Conservation (phyloP, 2,329 filamentous ascomycete genomes). For the Cadophora sp. region DNA sequence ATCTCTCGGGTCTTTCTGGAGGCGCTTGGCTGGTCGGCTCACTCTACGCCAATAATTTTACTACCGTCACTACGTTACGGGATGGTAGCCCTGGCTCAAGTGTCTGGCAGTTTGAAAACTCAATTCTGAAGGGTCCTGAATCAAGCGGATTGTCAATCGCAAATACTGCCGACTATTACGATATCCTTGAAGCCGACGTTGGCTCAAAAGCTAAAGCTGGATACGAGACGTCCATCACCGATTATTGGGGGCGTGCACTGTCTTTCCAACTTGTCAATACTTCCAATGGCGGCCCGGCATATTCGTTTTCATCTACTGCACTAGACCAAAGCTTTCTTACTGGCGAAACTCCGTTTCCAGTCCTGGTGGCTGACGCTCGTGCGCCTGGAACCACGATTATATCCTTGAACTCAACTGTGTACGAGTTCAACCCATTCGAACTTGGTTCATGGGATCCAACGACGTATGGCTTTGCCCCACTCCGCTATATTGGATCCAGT, state of each 20-base stretch:
- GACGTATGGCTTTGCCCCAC: slow-evolving; percentile 72
- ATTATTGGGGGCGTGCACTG: slow-evolving; percentile 1
- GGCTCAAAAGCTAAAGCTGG: background rate
- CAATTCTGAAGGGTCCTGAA: slow-evolving; percentile 1
- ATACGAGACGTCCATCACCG: slow-evolving; percentile 2
- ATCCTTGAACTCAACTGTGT: slow-evolving; percentile 73
- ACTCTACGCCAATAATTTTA: slow-evolving; percentile 3
- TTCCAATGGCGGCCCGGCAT: background rate
- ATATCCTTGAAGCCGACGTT: background rate
- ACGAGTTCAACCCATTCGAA: slow-evolving; percentile 81
- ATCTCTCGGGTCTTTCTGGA: background rate
- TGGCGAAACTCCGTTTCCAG: slow-evolving; percentile 64
- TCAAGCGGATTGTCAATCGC: slow-evolving; percentile 1
- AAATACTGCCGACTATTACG: slow-evolving; percentile 1
- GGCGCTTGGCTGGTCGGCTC: background rate
- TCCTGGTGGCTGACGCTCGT: slow-evolving; percentile 74
- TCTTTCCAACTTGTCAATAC: slow-evolving; percentile 1
- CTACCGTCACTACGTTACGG: background rate
- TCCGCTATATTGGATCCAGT: slow-evolving; percentile 75
- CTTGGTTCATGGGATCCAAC: slow-evolving; percentile 80
- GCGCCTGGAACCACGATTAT: slow-evolving; percentile 66
- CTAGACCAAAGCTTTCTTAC: background rate
- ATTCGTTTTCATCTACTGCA: background rate
- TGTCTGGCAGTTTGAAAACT: slow-evolving; percentile 2
- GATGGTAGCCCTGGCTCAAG: background rate